Base-by-base conservation (phyloP, 345 rosid species). In the Pistacia atlantica region DNA sequence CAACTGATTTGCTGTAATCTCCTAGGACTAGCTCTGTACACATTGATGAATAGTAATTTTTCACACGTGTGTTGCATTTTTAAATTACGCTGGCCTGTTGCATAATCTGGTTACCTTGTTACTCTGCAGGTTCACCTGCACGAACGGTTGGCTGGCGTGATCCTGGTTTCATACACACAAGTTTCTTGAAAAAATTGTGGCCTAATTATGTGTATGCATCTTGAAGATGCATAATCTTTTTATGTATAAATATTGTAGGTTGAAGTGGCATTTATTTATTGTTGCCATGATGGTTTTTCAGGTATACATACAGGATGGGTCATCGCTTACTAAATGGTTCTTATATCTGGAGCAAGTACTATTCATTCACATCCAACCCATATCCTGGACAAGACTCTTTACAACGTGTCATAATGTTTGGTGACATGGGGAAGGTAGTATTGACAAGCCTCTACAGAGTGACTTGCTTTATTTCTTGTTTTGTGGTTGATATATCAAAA, bases 351-450 rank as follows among this genome's bases (percentile, higher is more conserved):
- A 88, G 97, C 85, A 91, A 93, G 87, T 82, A 35, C 1, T 92
- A 86, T 80, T 80, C 92, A 7, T 93, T 93, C 56, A 84, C 78
- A 77, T 86, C 96, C 38, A 87, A 97, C 11, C 98, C 99, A 67
- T 93, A 74, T 84, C 99, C 98, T 42, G 98, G 99, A 76, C 97
- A 95, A 81, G 88, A 93, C 77, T 93, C 98, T 0, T 78, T 92
- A 73, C 99, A 95, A 73, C 90, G 89, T 57, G 89, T 95, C 70
- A 81, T 92, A 55, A 81, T 95, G 72, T 93, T 92, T 48, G 98
- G 98, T 73, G 99, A 92, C 84, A 93, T 95, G 93, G 95, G 97
- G 7, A 92, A 90, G 93, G 97, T 92, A 87, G 57, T 22, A 8
- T 68, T 16, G 16, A 49, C 69, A 48, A 71, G 52, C 69, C 63